Evolutionary conservation across 805 yeast species (phyloP).

Genomic region (Candida pini): DNA sequence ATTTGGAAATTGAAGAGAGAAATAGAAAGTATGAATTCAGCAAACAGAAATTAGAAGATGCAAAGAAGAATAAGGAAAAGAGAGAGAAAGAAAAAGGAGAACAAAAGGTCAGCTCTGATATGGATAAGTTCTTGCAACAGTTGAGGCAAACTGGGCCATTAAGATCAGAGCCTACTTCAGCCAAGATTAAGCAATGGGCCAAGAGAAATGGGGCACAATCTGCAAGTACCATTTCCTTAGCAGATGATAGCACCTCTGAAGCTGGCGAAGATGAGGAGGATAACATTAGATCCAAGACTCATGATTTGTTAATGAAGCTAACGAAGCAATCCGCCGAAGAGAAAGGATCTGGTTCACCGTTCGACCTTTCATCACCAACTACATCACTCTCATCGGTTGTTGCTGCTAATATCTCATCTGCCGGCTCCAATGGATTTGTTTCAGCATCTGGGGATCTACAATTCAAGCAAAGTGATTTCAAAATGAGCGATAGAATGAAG

Average conservation of each 20-base stretch:
- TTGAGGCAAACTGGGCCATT: constrained; percentile 81
- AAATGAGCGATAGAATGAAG: constrained; percentile 27
- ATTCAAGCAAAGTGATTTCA: constrained; percentile 20
- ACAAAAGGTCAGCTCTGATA: constrained; percentile 36
- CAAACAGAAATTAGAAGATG: constrained; percentile 51
- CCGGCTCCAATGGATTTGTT: constrained; percentile 2
- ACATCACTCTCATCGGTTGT: constrained; percentile 11
- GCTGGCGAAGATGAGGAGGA: constrained; percentile 20
- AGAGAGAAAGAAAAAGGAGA: constrained; percentile 38
- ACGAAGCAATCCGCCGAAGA: constrained; percentile 14
- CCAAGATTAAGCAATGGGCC: constrained; percentile 74
- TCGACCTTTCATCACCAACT: constrained; percentile 4
- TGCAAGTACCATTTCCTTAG: background rate
- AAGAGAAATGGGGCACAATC: constrained; percentile 41
- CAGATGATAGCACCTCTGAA: constrained; percentile 1
- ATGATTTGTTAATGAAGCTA: constrained; percentile 23
- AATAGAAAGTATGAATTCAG: constrained; percentile 70
- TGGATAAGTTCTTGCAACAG: constrained; percentile 84
- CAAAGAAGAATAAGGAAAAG: constrained; percentile 28
- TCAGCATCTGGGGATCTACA: constrained; percentile 12
- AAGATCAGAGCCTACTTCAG: constrained; percentile 71
- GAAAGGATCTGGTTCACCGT: background rate
- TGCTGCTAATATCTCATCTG: constrained; percentile 3
- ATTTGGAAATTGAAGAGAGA: constrained; percentile 77
- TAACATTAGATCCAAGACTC: constrained; percentile 21